These are phyloP conservation scores for Fraxinus ornus DNA, from an alignment of 305 asterid genomes.

Conservation along the genomic window DNA sequence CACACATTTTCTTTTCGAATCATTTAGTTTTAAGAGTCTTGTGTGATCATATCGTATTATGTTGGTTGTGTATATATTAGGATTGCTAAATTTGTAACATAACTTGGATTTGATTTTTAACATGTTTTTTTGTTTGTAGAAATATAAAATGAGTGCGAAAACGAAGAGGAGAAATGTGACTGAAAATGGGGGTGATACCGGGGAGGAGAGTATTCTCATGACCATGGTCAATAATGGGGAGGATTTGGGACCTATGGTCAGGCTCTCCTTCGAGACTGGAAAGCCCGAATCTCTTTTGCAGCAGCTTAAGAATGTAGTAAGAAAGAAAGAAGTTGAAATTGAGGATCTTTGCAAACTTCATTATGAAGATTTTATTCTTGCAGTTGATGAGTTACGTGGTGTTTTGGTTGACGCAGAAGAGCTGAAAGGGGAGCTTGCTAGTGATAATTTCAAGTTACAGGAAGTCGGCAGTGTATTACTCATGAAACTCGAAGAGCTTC, in stretches of 20 bases:
- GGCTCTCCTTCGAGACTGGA: slow-evolving; percentile 74
- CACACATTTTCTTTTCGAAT: neutral
- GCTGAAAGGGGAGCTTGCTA: slow-evolving; percentile 75
- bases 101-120: slow-evolving; percentile 20
- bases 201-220: slow-evolving; percentile 81
- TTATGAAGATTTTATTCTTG: slow-evolving; percentile 83
- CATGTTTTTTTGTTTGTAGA: slow-evolving; percentile 29
- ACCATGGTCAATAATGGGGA: slow-evolving; percentile 80
- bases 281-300: slow-evolving; percentile 75
- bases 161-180: slow-evolving; percentile 53
- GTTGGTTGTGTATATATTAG: neutral
- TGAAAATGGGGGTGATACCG: slow-evolving; percentile 72
- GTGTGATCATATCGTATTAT: neutral
- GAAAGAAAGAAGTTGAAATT: slow-evolving; percentile 82
- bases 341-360: slow-evolving; percentile 97
- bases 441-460: slow-evolving; percentile 80
- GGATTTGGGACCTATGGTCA: slow-evolving; percentile 91
- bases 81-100: slow-evolving; percentile 18
- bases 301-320: slow-evolving; percentile 74
- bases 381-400: slow-evolving; percentile 94
- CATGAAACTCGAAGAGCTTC: slow-evolving; percentile 79
- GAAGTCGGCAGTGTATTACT: slow-evolving; percentile 78
- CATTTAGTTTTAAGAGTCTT: slow-evolving; percentile 2
- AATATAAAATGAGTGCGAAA: slow-evolving; percentile 52
- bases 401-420: slow-evolving; percentile 96